phyloP scores from a whole-genome alignment of 1,139 yeast genomes.

The Sugiyamaella neomexicana region DNA sequence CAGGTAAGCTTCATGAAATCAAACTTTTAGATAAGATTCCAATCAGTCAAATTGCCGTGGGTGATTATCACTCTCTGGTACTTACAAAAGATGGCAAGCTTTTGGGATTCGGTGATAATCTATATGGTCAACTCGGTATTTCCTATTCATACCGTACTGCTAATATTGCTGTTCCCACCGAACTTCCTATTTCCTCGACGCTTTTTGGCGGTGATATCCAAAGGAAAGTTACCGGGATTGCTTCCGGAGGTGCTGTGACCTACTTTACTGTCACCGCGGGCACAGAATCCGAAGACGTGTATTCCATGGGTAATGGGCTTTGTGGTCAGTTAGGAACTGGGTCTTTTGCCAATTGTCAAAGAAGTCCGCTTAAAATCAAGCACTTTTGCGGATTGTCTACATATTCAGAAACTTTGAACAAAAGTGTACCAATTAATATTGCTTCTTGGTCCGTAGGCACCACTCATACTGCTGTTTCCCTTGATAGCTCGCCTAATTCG shows the following conservation, averaged over 20 bases:
- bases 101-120: conserved; percentile 84
- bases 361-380: conserved; percentile 63
- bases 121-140: conserved; percentile 79
- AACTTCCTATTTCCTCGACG: conserved; percentile 19
- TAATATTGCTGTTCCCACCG: conserved; percentile 66
- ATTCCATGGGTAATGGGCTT: conserved; percentile 78
- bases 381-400: conserved; percentile 45
- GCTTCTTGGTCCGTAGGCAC: conserved; percentile 59
- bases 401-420: conserved; percentile 42
- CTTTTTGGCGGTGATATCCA: conserved; percentile 17
- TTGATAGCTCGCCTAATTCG: conserved; percentile 38
- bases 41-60: conserved; percentile 66
- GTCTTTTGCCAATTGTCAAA: conserved; percentile 69
- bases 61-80: conserved; percentile 70
- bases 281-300: conserved; percentile 32
- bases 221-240: conserved; percentile 38
- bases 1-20: conserved; percentile 43
- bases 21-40: conserved; percentile 35
- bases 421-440: conserved; percentile 49
- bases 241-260: conserved; percentile 70
- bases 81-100: conserved; percentile 61
- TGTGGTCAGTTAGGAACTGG: conserved; percentile 89
- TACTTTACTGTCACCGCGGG: conserved; percentile 41
- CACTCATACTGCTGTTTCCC: conserved; percentile 63
- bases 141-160: conserved; percentile 66